A percentile compares a stretch with the other conserved stretches of the same genome.
Evolutionary conservation across 371 early-diverging fungal species (phyloP).

Genomic region (Scutellospora calospora): DNA sequence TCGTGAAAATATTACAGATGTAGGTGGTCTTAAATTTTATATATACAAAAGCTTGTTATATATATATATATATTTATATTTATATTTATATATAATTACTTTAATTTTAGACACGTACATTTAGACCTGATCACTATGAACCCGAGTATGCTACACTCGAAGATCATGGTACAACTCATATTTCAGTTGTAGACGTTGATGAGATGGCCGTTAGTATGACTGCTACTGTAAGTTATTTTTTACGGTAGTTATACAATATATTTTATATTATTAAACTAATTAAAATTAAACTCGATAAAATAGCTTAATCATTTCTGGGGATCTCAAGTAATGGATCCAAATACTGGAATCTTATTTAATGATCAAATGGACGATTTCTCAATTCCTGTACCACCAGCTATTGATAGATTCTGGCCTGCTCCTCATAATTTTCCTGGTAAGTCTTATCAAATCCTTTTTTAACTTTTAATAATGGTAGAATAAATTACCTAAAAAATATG

Average conservation of each 20-base stretch:
- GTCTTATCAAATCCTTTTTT: neutral
- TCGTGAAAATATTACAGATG: conserved; percentile 76
- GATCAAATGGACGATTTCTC: conserved; percentile 99
- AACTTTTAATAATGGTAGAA: neutral
- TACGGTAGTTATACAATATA: neutral
- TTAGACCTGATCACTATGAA: conserved; percentile 74
- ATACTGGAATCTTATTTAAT: conserved; percentile 97
- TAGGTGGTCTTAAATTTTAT: conserved; percentile 40
- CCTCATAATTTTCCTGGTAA: conserved; percentile 82
- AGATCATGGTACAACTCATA: conserved; percentile 97
- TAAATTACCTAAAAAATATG: neutral
- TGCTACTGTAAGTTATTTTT: conserved; percentile 67
- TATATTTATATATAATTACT: neutral
- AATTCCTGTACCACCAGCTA: conserved; percentile 84
- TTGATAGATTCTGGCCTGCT: conserved; percentile 86
- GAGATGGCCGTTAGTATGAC: conserved; percentile 92
- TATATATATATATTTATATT: neutral
- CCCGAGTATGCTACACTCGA: conserved; percentile 81
- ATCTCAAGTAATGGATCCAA: conserved; percentile 89
- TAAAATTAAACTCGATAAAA: neutral
- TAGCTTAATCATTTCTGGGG: conserved; percentile 93
- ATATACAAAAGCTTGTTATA: too few species aligned
- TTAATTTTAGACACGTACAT: neutral
- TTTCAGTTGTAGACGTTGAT: conserved; percentile 90
- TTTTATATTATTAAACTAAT: neutral